These are phyloP conservation scores for Oryza punctata DNA, from an alignment of 176 grass and related monocot species.

Conservation along the genomic window DNA sequence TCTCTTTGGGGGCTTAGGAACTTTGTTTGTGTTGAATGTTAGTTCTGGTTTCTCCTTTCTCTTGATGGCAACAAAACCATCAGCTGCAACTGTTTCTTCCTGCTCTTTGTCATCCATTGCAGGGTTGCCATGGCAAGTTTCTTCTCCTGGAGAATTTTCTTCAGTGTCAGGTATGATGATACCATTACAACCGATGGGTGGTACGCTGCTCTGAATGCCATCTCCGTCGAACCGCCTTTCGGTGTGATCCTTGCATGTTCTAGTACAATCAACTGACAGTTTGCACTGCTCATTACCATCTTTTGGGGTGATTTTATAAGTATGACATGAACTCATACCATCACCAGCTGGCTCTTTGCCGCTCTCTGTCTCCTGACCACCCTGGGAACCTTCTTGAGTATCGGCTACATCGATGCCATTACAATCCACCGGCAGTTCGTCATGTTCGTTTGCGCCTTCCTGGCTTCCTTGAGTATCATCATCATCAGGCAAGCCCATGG, in stretches of 20 bases:
- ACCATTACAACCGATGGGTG: neutral
- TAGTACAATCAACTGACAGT: neutral
- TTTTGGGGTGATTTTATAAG: neutral
- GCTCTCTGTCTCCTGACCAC: neutral
- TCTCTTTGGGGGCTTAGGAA: neutral
- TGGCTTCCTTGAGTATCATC: neutral
- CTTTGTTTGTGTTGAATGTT: neutral
- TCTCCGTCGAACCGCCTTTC: neutral
- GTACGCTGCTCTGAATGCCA: neutral
- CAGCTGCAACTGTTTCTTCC: conserved; percentile 25
- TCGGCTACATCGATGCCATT: neutral
- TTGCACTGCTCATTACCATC: neutral
- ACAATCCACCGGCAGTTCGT: neutral
- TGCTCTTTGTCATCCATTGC: neutral
- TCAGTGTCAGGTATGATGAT: conserved; percentile 19
- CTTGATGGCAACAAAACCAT: conserved; percentile 64
- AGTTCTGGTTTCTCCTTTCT: conserved; percentile 4
- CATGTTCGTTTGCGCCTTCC: neutral
- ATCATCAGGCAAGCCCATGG: neutral
- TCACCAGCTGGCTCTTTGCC: neutral
- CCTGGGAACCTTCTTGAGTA: neutral
- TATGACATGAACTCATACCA: neutral
- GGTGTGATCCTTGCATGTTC: neutral
- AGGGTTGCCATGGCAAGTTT: neutral
- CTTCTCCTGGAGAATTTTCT: neutral